A percentile compares a stretch with the other conserved stretches of the same genome.
Evolutionary conservation across 2,329 filamentous ascomycete species (phyloP).

Genomic region (Fonsecaea pedrosoi): DNA sequence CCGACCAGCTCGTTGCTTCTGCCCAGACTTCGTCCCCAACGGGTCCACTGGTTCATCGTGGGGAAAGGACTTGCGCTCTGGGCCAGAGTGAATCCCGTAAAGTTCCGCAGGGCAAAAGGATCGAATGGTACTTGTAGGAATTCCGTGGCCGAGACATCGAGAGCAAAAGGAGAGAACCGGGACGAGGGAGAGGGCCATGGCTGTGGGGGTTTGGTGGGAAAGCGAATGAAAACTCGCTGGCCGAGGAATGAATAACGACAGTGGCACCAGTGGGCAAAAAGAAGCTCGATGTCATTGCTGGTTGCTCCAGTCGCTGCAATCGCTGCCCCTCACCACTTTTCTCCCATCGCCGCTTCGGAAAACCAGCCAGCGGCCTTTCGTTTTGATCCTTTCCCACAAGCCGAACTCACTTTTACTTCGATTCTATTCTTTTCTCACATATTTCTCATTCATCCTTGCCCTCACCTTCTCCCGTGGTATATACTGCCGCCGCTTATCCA

Average conservation of each 20-base stretch:
- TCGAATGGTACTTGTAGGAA: background rate
- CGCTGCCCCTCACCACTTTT: constrained; percentile 5
- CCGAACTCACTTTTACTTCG: constrained; percentile 11
- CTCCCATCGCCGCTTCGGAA: constrained; percentile 10
- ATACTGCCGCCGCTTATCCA: constrained; percentile 1
- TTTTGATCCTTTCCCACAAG: constrained; percentile 8
- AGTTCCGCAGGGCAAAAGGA: constrained; percentile 4
- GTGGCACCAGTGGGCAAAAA: background rate
- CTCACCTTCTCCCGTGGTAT: background rate
- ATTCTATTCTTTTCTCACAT: constrained; percentile 17
- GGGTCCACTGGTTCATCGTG: constrained; percentile 5
- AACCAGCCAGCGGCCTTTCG: constrained; percentile 6
- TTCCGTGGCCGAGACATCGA: background rate
- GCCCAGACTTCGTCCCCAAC: background rate
- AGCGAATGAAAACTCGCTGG: constrained; percentile 6
- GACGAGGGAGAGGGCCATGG: background rate
- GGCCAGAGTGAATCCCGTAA: background rate
- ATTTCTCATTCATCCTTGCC: background rate
- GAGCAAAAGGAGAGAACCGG: constrained; percentile 3
- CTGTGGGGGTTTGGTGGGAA: background rate
- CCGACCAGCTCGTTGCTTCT: background rate
- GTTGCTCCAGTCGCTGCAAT: background rate
- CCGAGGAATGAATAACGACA: constrained; percentile 1
- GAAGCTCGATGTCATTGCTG: constrained; percentile 7
- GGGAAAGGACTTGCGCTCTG: background rate